These are phyloP conservation scores for Echinochloa phyllopogon DNA, from an alignment of 176 grass and related monocot species.

Conservation along the genomic window DNA sequence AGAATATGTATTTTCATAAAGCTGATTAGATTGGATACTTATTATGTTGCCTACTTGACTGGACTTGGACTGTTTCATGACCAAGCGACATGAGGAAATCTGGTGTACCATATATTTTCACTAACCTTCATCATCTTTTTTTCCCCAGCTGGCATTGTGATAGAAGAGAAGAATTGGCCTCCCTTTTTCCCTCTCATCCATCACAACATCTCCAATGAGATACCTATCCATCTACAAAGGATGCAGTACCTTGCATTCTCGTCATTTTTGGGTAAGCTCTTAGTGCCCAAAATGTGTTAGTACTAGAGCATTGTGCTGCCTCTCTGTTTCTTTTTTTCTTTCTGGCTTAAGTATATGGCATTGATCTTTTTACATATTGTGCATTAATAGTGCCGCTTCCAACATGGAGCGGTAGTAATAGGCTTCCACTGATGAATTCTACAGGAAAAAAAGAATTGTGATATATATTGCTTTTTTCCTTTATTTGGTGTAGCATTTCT, in stretches of 20 bases:
- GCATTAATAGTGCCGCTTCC: constrained; percentile 9
- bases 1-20: background rate
- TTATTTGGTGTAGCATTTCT: constrained; percentile 24
- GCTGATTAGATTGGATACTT: constrained; percentile 17
- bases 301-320: background rate
- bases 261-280: constrained; percentile 81
- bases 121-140: constrained; percentile 39
- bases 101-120: background rate
- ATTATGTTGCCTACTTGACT: constrained; percentile 3
- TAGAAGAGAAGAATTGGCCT: constrained; percentile 95
- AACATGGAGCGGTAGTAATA: constrained; percentile 7
- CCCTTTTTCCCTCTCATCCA: constrained; percentile 91
- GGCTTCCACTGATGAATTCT: constrained; percentile 3
- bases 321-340: constrained; percentile 6
- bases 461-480: background rate
- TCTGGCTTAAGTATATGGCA: background rate
- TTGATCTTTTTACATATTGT: constrained; percentile 6
- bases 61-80: constrained; percentile 10
- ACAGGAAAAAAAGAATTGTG: constrained; percentile 10
- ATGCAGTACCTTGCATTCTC: constrained; percentile 93
- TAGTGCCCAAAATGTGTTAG: background rate
- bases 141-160: constrained; percentile 86
- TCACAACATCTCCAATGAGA: constrained; percentile 95
- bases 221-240: constrained; percentile 83
- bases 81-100: background rate